phyloP scores from a whole-genome alignment of 352 stramenopile genomes.

The Achlya hypogyna region DNA sequence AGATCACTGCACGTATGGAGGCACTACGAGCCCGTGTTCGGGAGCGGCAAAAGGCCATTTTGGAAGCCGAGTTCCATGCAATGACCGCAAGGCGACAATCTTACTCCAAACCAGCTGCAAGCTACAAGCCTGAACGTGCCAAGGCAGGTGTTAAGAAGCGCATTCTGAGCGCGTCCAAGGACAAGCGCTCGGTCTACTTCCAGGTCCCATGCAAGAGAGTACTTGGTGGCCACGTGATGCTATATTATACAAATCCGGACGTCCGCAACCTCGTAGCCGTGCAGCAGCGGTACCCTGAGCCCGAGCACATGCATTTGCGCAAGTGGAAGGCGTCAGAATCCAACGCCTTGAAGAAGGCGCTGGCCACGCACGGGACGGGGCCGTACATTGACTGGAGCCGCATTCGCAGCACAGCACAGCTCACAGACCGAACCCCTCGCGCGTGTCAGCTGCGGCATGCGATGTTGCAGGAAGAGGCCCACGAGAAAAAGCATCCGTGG shows the following conservation, averaged over 20 bases:
- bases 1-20: no score
- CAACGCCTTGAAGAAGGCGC: not conserved
- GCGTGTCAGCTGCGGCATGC: not conserved
- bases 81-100: no score
- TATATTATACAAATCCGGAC: constrained; percentile 4
- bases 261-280: not conserved
- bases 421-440: not conserved
- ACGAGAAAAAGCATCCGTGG: constrained; percentile 1
- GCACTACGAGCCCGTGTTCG: no score
- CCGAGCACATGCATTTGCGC: not conserved
- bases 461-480: not conserved
- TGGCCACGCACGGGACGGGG: not conserved
- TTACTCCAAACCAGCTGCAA: no score
- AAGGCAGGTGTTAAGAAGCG: not conserved
- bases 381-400: not conserved
- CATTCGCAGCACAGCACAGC: not conserved
- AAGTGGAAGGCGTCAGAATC: constrained; percentile 1
- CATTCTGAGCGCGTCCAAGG: not conserved
- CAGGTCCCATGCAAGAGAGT: not conserved
- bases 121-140: not conserved
- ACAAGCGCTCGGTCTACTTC: not conserved
- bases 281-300: not conserved
- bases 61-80: no score
- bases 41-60: no score
- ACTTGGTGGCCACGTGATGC: not conserved